Evolutionary conservation across 2,329 filamentous ascomycete species (phyloP), one percentile per base, ranked within the genome.

Genomic region (Teratosphaeria viscida): DNA sequence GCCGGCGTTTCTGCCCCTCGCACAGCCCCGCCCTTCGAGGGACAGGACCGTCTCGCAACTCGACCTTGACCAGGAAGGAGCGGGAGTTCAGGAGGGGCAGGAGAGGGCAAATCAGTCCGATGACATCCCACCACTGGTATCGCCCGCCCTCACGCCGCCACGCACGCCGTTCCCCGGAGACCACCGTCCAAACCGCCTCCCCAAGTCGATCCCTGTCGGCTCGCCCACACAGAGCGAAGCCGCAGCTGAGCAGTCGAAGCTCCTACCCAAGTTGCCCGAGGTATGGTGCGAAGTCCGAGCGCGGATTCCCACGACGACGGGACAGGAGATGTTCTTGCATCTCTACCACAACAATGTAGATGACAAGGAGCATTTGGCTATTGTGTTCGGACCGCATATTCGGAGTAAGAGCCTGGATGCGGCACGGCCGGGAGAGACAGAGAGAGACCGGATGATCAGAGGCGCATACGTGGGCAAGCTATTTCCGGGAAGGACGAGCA

Each of bases 281-380:
- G 92, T 99, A n/a, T 86, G 90, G 72, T 99, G 94, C 77, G 85
- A 95, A 64, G 94, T 97, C 55, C 88, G 94, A 65, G 94, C 94
- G 19, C 87, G 94, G 58, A 99, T 99, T 67, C 94, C 94, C 0
- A 97, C 92, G 0, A 92, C 90, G 2, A 85, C 83, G 0, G 92
- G 92, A 3, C 89, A 91, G 11, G 92, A 99, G 74, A 97, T 99
- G 91, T 99, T 95, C 75, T 76, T 99, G 57, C 92, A 99, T 71
- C 79, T 97, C 0, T 99, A 99, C 76, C 86, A 86, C 63, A 99
- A 99, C 75, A 89, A 89, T 67, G 85, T 90, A 6, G 94, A 99
- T 74, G 89, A 87, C 65, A 99, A 99, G 75, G 94, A 99, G 71
- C 94, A 99, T 72, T 77, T 99, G 57, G 94, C 94, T 19, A 97